Evolutionary conservation across 768 basidiomycete genomes (phyloP).

Genomic region (Tricholoma terreum): DNA sequence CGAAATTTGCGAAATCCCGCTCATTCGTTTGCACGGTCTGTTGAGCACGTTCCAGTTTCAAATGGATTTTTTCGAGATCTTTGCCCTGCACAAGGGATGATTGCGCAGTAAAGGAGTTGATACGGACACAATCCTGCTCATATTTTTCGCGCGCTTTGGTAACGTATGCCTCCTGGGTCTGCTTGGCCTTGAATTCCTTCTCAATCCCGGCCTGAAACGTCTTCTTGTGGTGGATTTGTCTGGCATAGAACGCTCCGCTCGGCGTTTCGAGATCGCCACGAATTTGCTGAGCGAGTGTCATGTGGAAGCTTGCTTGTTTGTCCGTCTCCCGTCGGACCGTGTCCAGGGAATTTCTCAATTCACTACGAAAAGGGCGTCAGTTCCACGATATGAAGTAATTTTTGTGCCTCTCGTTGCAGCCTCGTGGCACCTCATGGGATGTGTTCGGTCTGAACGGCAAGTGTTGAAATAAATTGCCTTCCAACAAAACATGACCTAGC

Average conservation of each 20-base stretch:
- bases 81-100: conserved; percentile 88
- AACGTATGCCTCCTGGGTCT: conserved; percentile 82
- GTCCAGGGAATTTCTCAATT: conserved; percentile 77
- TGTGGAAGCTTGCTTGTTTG: conserved; percentile 71
- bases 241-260: conserved; percentile 54
- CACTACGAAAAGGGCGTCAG: conserved; percentile 46
- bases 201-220: conserved; percentile 74
- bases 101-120: conserved; percentile 93
- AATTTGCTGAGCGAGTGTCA: conserved; percentile 71
- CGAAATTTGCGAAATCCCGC: conserved; percentile 87
- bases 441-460: background rate
- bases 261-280: conserved; percentile 72
- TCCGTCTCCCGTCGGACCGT: conserved; percentile 82
- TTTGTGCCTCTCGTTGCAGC: background rate
- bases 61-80: conserved; percentile 85
- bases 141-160: conserved; percentile 91
- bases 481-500: background rate
- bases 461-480: background rate
- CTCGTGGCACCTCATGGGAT: background rate
- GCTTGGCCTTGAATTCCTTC: conserved; percentile 88
- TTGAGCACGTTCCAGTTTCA: conserved; percentile 87
- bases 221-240: conserved; percentile 72
- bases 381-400: conserved; percentile 6
- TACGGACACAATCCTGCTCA: conserved; percentile 86
- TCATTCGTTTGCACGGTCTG: conserved; percentile 90